Conservation (phyloP, 495 filamentous ascomycete species). For the Neurospora terricola region DNA sequence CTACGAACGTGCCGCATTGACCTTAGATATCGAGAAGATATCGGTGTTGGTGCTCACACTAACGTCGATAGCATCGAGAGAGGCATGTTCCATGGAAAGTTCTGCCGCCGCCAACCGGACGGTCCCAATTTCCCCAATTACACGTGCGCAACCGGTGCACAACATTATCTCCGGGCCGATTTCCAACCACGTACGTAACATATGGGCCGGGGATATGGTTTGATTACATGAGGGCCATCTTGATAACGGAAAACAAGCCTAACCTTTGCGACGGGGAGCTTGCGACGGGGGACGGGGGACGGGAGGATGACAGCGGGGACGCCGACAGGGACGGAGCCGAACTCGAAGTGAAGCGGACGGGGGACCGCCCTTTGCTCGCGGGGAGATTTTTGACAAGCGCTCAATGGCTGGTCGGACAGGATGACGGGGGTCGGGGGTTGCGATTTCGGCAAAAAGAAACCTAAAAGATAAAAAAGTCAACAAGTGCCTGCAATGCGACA, state of each 20-base stretch:
- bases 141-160: not conserved
- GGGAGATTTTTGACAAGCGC: not conserved
- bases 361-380: not conserved
- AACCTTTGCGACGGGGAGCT: not conserved
- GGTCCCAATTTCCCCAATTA: not conserved
- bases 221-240: not conserved
- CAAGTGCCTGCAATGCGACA: not conserved
- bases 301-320: not conserved
- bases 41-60: not conserved
- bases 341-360: not conserved
- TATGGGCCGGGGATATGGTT: not conserved
- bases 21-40: not conserved
- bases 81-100: not conserved
- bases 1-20: not conserved
- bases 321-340: not conserved
- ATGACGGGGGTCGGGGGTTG: not conserved
- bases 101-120: not conserved
- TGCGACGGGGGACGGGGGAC: not conserved
- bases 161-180: not conserved
- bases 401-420: not conserved
- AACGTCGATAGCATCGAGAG: not conserved
- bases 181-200: not conserved
- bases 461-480: not conserved
- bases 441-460: not conserved
- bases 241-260: not conserved